These are phyloP conservation scores for Heterobasidion parviporum DNA, from an alignment of 1,284 basidiomycete species.

Conservation along the genomic window DNA sequence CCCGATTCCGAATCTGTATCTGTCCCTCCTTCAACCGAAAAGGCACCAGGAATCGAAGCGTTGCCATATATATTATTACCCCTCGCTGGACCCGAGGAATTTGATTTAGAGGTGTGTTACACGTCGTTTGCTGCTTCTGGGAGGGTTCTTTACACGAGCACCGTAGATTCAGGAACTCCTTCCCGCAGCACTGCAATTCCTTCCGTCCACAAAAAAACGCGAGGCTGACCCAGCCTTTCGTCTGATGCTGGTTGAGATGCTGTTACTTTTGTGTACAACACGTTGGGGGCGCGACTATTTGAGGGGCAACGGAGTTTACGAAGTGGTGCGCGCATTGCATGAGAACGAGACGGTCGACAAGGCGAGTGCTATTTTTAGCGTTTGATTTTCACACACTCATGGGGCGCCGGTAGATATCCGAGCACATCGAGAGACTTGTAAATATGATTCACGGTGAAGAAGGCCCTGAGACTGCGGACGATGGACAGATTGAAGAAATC, in stretches of 20 bases:
- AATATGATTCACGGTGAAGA: slow-evolving; percentile 69
- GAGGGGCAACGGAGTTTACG: slow-evolving; percentile 80
- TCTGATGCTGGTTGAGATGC: slow-evolving; percentile 81
- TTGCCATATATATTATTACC: slow-evolving; percentile 83
- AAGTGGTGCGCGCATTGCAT: slow-evolving; percentile 79
- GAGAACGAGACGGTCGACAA: slow-evolving; percentile 75
- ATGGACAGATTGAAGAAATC: slow-evolving; percentile 17
- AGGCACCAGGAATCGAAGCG: slow-evolving; percentile 75
- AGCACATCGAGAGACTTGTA: slow-evolving; percentile 64
- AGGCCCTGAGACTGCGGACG: slow-evolving; percentile 36
- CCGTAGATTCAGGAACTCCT: slow-evolving; percentile 83
- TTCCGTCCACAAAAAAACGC: slow-evolving; percentile 78
- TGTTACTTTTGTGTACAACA: slow-evolving; percentile 85
- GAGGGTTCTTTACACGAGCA: slow-evolving; percentile 4
- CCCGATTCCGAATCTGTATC: slow-evolving; percentile 42
- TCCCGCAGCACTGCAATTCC: slow-evolving; percentile 80
- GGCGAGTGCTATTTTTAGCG: slow-evolving; percentile 29
- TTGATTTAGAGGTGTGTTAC: slow-evolving; percentile 69
- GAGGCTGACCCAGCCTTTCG: slow-evolving; percentile 79
- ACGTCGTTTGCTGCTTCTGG: background rate
- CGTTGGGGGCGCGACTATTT: slow-evolving; percentile 81
- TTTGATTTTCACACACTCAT: background rate
- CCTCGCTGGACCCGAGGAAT: slow-evolving; percentile 91
- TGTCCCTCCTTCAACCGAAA: slow-evolving; percentile 45
- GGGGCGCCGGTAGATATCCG: slow-evolving; percentile 31